Evolutionary conservation across 2,329 filamentous ascomycete genomes (phyloP).

Genomic region (Diplodia sapinea): DNA sequence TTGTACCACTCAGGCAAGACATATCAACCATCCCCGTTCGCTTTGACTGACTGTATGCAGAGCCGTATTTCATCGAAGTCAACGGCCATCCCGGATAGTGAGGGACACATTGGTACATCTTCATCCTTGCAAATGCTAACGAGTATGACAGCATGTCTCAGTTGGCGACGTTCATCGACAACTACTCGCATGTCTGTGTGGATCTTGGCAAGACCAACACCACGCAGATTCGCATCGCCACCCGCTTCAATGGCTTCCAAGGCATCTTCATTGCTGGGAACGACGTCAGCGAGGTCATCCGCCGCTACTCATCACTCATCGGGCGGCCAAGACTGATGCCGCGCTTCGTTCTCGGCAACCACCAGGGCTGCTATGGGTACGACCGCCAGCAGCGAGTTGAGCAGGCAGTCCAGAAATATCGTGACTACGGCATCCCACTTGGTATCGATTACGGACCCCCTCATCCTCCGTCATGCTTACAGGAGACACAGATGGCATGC

Average conservation of each 20-base stretch:
- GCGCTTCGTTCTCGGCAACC: conserved; percentile 46
- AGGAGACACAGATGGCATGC: conserved; percentile 42
- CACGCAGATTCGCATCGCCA: conserved; percentile 41
- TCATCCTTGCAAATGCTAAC: no score
- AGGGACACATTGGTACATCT: no score
- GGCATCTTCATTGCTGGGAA: conserved; percentile 43
- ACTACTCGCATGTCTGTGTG: conserved; percentile 49
- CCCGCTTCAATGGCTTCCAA: conserved; percentile 46
- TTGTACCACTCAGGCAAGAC: conserved; percentile 42
- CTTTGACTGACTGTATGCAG: no score
- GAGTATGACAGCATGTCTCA: not conserved
- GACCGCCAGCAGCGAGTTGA: conserved; percentile 42
- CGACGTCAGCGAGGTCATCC: conserved; percentile 42
- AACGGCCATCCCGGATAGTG: conserved; percentile 33
- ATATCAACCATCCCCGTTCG: no score
- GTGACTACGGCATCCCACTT: conserved; percentile 42
- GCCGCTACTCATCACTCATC: conserved; percentile 45
- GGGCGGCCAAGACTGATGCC: conserved; percentile 49
- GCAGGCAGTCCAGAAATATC: conserved; percentile 40
- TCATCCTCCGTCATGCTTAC: no score
- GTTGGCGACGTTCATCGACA: conserved; percentile 42
- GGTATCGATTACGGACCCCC: no score
- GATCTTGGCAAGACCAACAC: conserved; percentile 44
- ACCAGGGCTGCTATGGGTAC: conserved; percentile 51
- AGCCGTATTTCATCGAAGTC: conserved; percentile 46